Conservation (phyloP, 1,139 yeast species). For the Hyphopichia fennica region DNA sequence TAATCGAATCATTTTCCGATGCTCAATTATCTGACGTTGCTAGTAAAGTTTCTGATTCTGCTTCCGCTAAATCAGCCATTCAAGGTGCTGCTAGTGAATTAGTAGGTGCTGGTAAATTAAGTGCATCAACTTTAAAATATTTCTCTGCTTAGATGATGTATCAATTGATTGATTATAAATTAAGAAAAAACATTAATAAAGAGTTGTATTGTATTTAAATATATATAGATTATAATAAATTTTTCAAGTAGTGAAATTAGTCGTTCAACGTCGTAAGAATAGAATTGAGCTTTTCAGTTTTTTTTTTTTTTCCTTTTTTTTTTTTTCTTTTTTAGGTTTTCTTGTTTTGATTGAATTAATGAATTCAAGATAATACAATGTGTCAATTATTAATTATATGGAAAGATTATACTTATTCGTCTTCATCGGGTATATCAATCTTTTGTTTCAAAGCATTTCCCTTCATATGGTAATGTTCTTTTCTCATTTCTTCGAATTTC, state of each 20-base stretch:
- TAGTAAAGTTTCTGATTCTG: slow-evolving; percentile 53
- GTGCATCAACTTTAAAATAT: slow-evolving; percentile 37
- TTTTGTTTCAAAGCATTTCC: slow-evolving; percentile 51
- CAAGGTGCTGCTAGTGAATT: slow-evolving; percentile 48
- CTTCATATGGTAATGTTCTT: slow-evolving; percentile 73
- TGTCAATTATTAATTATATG: background rate
- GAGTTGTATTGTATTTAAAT: too few species aligned
- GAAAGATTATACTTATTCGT: slow-evolving; percentile 8
- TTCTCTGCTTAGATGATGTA: slow-evolving; percentile 15
- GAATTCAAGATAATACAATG: too few species aligned
- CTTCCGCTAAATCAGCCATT: slow-evolving; percentile 52
- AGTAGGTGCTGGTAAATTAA: slow-evolving; percentile 29
- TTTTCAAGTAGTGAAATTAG: background rate
- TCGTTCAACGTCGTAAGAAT: background rate
- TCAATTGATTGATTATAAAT: too few species aligned
- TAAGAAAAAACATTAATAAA: too few species aligned
- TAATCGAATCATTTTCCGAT: slow-evolving; percentile 80
- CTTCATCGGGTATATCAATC: slow-evolving; percentile 30
- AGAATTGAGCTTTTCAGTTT: too few species aligned
- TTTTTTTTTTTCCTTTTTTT: background rate
- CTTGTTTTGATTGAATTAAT: too few species aligned
- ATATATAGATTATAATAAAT: background rate
- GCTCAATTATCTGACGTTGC: slow-evolving; percentile 71
- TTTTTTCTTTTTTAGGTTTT: background rate
- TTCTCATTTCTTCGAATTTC: slow-evolving; percentile 73